phyloP scores from a whole-genome alignment of 768 basidiomycete genomes.

The Clavulina sp. region DNA sequence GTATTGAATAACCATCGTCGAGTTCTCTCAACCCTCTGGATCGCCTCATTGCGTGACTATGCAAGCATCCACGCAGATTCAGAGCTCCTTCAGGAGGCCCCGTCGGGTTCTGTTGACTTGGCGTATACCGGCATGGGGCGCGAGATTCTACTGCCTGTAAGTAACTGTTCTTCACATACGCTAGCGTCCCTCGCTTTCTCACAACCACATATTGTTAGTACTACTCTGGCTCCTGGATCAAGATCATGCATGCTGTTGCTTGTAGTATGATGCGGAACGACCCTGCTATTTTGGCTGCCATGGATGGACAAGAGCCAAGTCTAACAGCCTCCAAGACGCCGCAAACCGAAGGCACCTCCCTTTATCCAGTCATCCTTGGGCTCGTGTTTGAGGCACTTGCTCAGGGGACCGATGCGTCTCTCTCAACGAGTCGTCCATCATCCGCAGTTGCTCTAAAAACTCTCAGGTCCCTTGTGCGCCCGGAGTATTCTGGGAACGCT shows the following conservation, averaged over 20 bases:
- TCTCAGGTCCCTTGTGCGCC: slow-evolving; percentile 60
- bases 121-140: slow-evolving; percentile 78
- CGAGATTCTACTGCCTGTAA: slow-evolving; percentile 78
- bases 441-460: slow-evolving; percentile 46
- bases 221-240: slow-evolving; percentile 65
- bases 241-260: slow-evolving; percentile 73
- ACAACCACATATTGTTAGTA: slow-evolving; percentile 36
- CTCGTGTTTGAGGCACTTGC: slow-evolving; percentile 83
- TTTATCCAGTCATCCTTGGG: slow-evolving; percentile 84
- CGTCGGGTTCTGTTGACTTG: slow-evolving; percentile 58
- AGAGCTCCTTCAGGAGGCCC: slow-evolving; percentile 61
- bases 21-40: slow-evolving; percentile 68
- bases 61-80: slow-evolving; percentile 81
- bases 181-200: slow-evolving; percentile 4
- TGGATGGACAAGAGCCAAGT: slow-evolving; percentile 51
- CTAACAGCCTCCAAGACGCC: slow-evolving; percentile 18
- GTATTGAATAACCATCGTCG: slow-evolving; percentile 69
- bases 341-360: slow-evolving; percentile 46
- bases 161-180: slow-evolving; percentile 16
- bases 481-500: slow-evolving; percentile 64
- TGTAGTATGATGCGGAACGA: slow-evolving; percentile 57
- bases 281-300: slow-evolving; percentile 51
- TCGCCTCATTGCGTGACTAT: slow-evolving; percentile 78
- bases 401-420: slow-evolving; percentile 39
- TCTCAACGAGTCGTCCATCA: slow-evolving; percentile 25